A percentile compares a stretch with the other conserved stretches of the same genome.
phyloP scores from a whole-genome alignment of 495 filamentous ascomycete genomes.

The Pyronema domesticum region DNA sequence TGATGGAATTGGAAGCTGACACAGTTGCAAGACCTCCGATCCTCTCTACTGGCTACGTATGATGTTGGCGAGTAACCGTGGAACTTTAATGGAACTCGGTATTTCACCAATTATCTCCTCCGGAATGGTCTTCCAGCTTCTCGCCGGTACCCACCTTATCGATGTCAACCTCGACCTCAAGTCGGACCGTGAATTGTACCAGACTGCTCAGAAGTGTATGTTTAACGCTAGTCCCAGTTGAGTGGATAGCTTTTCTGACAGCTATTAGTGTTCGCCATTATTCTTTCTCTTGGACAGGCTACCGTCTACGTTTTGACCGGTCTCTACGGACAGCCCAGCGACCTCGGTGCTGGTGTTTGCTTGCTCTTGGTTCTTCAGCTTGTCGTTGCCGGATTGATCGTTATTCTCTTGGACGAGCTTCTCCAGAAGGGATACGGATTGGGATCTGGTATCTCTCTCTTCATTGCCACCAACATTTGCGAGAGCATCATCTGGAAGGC shows the following conservation, averaged over 20 bases:
- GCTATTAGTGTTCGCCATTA: conserved; percentile 64
- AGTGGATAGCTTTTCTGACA: conserved; percentile 4
- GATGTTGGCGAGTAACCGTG: conserved; percentile 98
- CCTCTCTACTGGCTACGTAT: conserved; percentile 99
- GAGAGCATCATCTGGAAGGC: conserved; percentile 99
- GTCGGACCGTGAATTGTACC: conserved; percentile 97
- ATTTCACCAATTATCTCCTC: conserved; percentile 99
- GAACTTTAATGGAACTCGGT: conserved; percentile 97
- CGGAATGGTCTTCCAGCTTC: conserved; percentile 99
- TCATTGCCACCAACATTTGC: conserved; percentile 99
- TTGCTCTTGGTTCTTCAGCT: conserved; percentile 94
- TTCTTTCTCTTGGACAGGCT: conserved; percentile 90
- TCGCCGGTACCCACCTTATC: conserved; percentile 97
- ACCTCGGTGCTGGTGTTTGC: conserved; percentile 93
- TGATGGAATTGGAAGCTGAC: conserved; percentile 7
- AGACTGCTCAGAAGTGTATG: conserved; percentile 84
- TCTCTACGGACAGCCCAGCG: conserved; percentile 87
- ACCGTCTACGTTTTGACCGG: conserved; percentile 95
- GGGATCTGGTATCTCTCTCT: conserved; percentile 94
- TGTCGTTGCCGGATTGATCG: conserved; percentile 88
- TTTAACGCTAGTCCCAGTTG: not conserved
- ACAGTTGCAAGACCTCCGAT: conserved; percentile 45
- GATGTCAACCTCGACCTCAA: conserved; percentile 99
- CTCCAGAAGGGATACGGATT: conserved; percentile 99
- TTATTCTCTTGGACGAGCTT: conserved; percentile 97